Evolutionary conservation across 2,329 filamentous ascomycete species (phyloP).

Genomic region (Sordariomycetes sp.): DNA sequence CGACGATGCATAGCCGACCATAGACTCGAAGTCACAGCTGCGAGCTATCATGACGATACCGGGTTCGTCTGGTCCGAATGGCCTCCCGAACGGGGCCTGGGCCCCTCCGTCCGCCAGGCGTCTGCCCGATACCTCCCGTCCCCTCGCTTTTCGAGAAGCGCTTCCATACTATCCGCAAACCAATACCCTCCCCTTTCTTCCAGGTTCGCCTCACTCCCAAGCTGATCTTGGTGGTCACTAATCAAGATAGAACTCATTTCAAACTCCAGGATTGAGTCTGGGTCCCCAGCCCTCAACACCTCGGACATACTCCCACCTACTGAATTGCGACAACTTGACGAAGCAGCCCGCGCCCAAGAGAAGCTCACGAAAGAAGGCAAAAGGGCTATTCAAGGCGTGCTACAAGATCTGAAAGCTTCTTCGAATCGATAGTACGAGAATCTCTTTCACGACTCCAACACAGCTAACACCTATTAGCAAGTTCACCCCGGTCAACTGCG

Average conservation of each 20-base stretch:
- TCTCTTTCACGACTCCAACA: neutral
- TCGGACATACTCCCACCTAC: conserved; percentile 43
- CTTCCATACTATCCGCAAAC: conserved; percentile 77
- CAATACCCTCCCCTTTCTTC: conserved; percentile 69
- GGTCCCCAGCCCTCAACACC: conserved; percentile 41
- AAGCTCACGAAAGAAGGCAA: conserved; percentile 60
- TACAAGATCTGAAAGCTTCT: conserved; percentile 63
- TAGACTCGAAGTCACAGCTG: too few species aligned
- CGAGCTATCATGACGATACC: neutral
- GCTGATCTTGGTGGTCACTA: conserved; percentile 4
- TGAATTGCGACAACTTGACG: conserved; percentile 63
- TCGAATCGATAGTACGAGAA: conserved; percentile 55
- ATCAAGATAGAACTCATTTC: conserved; percentile 50
- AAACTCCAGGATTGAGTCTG: conserved; percentile 51
- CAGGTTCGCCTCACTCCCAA: conserved; percentile 40
- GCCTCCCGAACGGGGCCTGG: conserved; percentile 19
- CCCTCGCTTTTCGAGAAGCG: conserved; percentile 63
- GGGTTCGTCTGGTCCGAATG: conserved; percentile 9
- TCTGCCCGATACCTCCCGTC: conserved; percentile 21
- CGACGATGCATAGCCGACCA: too few species aligned
- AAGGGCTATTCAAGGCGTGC: conserved; percentile 64
- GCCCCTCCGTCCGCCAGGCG: conserved; percentile 11
- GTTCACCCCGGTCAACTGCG: conserved; percentile 29
- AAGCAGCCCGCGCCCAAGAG: conserved; percentile 57
- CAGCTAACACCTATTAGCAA: conserved; percentile 34